Evolutionary conservation across 164 flowering plant genomes (phyloP).

Genomic region (Vitis amurensis): DNA sequence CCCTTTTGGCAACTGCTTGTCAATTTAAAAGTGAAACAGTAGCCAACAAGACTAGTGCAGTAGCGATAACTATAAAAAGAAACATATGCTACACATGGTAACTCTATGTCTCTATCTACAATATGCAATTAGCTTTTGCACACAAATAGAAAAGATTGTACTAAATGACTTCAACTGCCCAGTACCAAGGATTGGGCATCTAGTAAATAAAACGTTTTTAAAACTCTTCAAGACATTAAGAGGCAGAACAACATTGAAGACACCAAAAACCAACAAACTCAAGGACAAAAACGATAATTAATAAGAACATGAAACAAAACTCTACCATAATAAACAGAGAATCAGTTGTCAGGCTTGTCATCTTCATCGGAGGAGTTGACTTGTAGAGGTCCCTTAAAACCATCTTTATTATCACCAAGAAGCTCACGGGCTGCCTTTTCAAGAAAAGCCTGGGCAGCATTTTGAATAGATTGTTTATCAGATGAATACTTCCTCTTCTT

Average conservation of each 20-base stretch:
- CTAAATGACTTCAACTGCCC: too few species aligned
- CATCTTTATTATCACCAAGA: constrained; percentile 54
- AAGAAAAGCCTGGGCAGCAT: constrained; percentile 86
- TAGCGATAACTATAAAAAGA: too few species aligned
- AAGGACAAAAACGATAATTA: neutral
- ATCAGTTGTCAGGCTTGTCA: constrained; percentile 28
- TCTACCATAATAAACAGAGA: constrained; percentile 13
- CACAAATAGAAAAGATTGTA: too few species aligned
- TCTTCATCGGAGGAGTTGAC: constrained; percentile 43
- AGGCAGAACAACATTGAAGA: neutral
- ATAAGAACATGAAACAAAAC: neutral
- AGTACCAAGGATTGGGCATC: neutral
- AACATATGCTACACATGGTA: too few species aligned
- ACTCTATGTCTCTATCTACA: too few species aligned
- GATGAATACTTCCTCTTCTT: constrained; percentile 77
- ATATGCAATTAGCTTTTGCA: too few species aligned
- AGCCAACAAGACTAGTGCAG: too few species aligned
- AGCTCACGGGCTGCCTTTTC: constrained; percentile 86
- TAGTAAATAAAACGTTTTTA: neutral
- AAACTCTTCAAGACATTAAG: neutral
- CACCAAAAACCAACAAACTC: neutral
- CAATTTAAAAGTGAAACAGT: too few species aligned
- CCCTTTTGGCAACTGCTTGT: too few species aligned
- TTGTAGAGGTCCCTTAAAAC: constrained; percentile 72
- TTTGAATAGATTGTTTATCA: constrained; percentile 60